Evolutionary conservation across 2,329 filamentous ascomycete species (phyloP).

Genomic region (Boeremia exigua): DNA sequence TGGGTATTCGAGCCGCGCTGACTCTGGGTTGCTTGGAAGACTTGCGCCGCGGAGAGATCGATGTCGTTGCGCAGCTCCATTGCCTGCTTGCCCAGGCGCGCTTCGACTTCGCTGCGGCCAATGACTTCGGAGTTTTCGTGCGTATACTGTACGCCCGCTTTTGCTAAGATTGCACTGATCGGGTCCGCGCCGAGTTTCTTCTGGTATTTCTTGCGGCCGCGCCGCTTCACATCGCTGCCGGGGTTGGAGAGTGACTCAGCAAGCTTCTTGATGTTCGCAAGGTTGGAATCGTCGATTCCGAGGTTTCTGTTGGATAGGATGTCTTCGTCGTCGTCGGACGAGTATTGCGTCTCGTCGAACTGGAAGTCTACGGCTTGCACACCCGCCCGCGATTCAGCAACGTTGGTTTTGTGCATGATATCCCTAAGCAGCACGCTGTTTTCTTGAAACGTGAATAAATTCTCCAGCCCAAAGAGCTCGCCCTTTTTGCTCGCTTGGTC

Average conservation of each 20-base stretch:
- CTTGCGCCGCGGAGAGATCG: conserved; percentile 58
- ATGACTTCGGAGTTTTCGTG: conserved; percentile 97
- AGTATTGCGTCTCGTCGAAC: conserved; percentile 37
- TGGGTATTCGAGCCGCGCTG: conserved; percentile 25
- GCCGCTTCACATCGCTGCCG: conserved; percentile 25
- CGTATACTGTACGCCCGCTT: conserved; percentile 90
- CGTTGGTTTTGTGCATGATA: conserved; percentile 97
- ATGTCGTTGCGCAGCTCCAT: conserved; percentile 64
- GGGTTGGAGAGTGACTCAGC: conserved; percentile 32
- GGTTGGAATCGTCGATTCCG: conserved; percentile 37
- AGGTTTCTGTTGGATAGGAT: conserved; percentile 36
- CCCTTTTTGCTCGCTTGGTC: conserved; percentile 82
- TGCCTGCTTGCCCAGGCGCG: conserved; percentile 78
- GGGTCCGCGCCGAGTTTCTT: conserved; percentile 61
- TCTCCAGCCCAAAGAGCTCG: conserved; percentile 89
- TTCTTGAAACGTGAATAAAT: conserved; percentile 82
- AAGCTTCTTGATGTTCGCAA: conserved; percentile 67
- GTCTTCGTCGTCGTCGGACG: conserved; percentile 33
- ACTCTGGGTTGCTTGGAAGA: conserved; percentile 62
- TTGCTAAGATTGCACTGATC: conserved; percentile 85
- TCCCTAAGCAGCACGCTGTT: conserved; percentile 85
- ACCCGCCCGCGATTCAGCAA: conserved; percentile 88
- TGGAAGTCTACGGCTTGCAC: conserved; percentile 81
- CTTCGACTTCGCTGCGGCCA: conserved; percentile 90
- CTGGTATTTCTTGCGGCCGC: conserved; percentile 45